Evolutionary conservation across 2,329 filamentous ascomycete species (phyloP).

Genomic region (Penicillium sumatraense): DNA sequence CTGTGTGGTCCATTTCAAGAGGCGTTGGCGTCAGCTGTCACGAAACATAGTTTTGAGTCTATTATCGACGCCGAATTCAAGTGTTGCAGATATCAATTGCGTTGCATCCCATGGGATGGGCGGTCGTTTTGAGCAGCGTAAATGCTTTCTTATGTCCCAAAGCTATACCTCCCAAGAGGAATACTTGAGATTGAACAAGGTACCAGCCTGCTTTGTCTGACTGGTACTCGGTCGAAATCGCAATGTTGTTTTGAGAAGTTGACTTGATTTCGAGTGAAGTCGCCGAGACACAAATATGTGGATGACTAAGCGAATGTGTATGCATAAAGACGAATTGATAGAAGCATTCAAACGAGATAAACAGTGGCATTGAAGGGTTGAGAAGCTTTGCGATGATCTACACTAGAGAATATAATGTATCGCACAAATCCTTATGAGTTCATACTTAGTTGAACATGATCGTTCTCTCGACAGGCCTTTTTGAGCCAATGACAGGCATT

Average conservation of each 20-base stretch:
- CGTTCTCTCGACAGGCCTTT: neutral
- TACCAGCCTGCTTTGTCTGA: neutral
- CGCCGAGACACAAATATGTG: neutral
- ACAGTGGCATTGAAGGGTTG: too few species aligned
- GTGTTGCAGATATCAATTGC: neutral
- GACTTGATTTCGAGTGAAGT: neutral
- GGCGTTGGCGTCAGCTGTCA: neutral
- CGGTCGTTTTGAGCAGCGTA: neutral
- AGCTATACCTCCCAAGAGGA: neutral
- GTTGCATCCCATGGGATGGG: neutral
- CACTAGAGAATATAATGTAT: neutral
- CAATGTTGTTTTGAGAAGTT: neutral
- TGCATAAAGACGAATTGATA: too few species aligned
- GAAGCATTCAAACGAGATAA: too few species aligned
- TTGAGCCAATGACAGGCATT: neutral
- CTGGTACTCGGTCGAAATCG: neutral
- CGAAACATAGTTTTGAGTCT: neutral
- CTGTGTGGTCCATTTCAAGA: slow-evolving; percentile 17
- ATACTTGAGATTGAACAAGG: neutral
- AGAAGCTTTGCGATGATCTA: neutral
- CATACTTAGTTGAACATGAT: neutral
- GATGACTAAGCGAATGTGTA: neutral
- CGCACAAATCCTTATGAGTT: neutral
- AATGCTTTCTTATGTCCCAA: neutral
- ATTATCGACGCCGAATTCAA: neutral